Conservation (phyloP, 352 stramenopile genomes). For the Lagenidium giganteum region DNA sequence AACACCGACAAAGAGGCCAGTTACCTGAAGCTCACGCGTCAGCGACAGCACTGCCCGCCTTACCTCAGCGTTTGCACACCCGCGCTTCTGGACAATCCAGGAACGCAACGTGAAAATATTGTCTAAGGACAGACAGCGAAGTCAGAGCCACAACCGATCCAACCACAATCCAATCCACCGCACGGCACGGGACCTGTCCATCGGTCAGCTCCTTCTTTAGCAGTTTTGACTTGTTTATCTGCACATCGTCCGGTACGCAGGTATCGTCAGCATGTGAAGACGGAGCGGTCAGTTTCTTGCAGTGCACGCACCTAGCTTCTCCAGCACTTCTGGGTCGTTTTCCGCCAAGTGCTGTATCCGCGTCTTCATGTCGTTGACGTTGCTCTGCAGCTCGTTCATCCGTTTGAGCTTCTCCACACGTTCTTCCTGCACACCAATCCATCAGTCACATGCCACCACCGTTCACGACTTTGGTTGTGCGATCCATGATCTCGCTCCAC, state of each 20-base stretch:
- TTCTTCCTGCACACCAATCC: constrained; percentile 34
- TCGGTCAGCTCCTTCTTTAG: constrained; percentile 65
- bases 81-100: constrained; percentile 78
- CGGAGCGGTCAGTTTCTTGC: not conserved
- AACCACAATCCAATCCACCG: not conserved
- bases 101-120: constrained; percentile 81
- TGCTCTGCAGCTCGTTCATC: constrained; percentile 41
- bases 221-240: constrained; percentile 51
- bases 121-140: constrained; percentile 24
- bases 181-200: constrained; percentile 51
- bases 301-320: constrained; percentile 42
- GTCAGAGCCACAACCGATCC: not conserved
- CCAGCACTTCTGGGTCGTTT: constrained; percentile 64
- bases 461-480: too few relatives aligned
- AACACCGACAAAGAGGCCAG: too few relatives aligned
- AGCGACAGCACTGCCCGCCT: not conserved
- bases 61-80: constrained; percentile 56
- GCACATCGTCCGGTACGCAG: too few relatives aligned
- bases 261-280: too few relatives aligned
- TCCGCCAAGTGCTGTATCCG: constrained; percentile 66
- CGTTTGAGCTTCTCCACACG: constrained; percentile 53
- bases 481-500: not conserved
- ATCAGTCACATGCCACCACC: not conserved
- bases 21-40: not conserved
- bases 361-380: constrained; percentile 34